Percentiles rank a stretch among this genome's conserved stretches.
These are phyloP conservation scores for Hebeloma cylindrosporum DNA, from an alignment of 768 basidiomycete species.

Conservation along the genomic window DNA sequence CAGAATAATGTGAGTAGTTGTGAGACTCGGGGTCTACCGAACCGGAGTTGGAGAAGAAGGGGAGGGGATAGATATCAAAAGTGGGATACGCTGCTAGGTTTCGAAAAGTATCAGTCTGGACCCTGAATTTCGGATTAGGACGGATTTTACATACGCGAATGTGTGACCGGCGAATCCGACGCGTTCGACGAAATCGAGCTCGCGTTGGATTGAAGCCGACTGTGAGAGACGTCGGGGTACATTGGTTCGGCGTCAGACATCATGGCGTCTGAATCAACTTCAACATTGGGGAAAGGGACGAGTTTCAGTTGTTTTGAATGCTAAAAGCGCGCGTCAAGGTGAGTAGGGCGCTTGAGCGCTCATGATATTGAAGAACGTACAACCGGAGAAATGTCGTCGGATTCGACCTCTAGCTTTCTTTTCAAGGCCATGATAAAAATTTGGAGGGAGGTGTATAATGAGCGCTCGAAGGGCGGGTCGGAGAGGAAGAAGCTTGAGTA, in stretches of 20 bases:
- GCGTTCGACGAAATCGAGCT: constrained; percentile 56
- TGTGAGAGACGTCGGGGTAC: constrained; percentile 53
- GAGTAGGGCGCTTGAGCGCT: constrained; percentile 23
- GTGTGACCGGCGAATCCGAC: constrained; percentile 45
- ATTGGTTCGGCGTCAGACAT: constrained; percentile 72
- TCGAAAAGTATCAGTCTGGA: constrained; percentile 8
- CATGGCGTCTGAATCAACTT: constrained; percentile 60
- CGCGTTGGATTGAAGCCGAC: constrained; percentile 63
- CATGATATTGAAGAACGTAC: constrained; percentile 35
- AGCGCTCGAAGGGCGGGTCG: constrained; percentile 22
- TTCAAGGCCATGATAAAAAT: constrained; percentile 61
- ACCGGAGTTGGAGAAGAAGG: constrained; percentile 48
- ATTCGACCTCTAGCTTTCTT: constrained; percentile 68
- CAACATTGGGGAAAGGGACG: constrained; percentile 70
- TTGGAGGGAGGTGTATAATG: constrained; percentile 9
- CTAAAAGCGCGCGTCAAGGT: constrained; percentile 32
- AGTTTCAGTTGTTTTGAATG: constrained; percentile 71
- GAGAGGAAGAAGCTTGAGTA: constrained; percentile 12
- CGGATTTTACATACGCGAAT: constrained; percentile 46
- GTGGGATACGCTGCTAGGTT: constrained; percentile 52
- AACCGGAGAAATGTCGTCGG: constrained; percentile 50
- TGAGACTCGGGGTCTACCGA: constrained; percentile 49
- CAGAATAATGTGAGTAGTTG: constrained; percentile 42
- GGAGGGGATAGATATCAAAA: constrained; percentile 61
- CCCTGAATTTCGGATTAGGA: background rate